Percentiles rank a stretch among this genome's conserved stretches.
These are phyloP conservation scores for Macrophomina pseudophaseolina DNA, from an alignment of 2,329 filamentous ascomycete genomes.

Conservation along the genomic window DNA sequence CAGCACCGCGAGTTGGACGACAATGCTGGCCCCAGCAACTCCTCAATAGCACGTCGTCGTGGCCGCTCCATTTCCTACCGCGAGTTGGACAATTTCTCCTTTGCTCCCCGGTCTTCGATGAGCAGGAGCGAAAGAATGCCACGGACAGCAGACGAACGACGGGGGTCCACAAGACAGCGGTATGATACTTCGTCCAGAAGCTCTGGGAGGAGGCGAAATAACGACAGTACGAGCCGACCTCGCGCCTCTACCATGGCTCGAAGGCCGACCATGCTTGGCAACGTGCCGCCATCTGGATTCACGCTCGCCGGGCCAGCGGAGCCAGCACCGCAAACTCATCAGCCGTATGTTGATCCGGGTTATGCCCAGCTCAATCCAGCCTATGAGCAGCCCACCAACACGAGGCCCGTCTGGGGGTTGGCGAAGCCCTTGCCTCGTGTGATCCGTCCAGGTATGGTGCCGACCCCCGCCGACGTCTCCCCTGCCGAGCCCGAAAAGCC, in stretches of 20 bases:
- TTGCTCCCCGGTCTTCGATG: not conserved
- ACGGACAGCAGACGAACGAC: not conserved
- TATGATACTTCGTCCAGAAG: not conserved
- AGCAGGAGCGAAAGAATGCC: not conserved
- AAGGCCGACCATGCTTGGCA: not conserved
- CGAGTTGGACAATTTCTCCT: not conserved
- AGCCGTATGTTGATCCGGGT: slow-evolving; percentile 53
- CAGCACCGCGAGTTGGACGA: not conserved
- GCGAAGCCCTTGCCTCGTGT: slow-evolving; percentile 61
- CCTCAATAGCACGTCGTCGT: not conserved
- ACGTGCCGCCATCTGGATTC: slow-evolving; percentile 13
- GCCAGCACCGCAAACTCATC: slow-evolving; percentile 1
- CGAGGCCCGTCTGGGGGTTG: slow-evolving; percentile 58
- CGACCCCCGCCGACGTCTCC: slow-evolving; percentile 45
- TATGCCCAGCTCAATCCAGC: slow-evolving; percentile 60
- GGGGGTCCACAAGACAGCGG: not conserved
- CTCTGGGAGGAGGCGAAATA: slow-evolving; percentile 6
- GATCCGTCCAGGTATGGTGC: slow-evolving; percentile 59
- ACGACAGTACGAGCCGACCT: not conserved
- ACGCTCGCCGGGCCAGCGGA: slow-evolving; percentile 22
- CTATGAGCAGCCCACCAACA: slow-evolving; percentile 58
- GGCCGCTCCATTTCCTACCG: slow-evolving; percentile 8
- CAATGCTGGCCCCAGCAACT: not conserved
- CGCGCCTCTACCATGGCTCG: slow-evolving; percentile 11
- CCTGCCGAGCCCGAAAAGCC: slow-evolving; percentile 41